Conservation (phyloP, 129 eudicot species). For the Flaveria ramosissima region DNA sequence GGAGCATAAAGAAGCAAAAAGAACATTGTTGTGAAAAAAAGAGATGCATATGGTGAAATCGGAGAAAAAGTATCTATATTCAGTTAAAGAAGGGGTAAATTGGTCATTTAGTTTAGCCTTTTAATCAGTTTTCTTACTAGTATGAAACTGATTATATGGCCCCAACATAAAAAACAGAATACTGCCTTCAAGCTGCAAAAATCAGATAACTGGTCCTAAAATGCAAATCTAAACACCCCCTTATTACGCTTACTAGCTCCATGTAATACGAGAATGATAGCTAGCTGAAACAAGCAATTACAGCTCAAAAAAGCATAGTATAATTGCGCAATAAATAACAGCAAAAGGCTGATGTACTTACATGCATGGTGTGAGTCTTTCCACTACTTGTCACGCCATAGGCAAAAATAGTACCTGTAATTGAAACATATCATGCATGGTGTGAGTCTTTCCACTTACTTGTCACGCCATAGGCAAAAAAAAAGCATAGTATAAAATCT, state of each 20-base stretch:
- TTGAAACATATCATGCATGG: conserved; percentile 27
- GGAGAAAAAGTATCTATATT: not conserved
- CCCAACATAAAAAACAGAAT: not conserved
- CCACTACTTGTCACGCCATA: conserved; percentile 99
- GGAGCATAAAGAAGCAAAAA: not conserved
- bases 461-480: no score
- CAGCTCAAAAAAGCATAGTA: conserved; percentile 17
- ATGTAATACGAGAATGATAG: conserved; percentile 13
- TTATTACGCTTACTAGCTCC: conserved; percentile 1
- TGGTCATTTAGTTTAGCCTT: not conserved
- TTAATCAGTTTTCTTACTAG: not conserved
- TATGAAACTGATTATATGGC: not conserved
- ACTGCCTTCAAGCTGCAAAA: not conserved
- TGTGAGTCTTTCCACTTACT: no score
- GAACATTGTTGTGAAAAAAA: conserved; percentile 1
- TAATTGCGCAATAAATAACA: conserved; percentile 13
- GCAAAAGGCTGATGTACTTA: conserved; percentile 38
- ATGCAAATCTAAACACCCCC: conserved; percentile 5
- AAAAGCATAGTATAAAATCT: no score
- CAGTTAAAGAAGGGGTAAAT: conserved; percentile 1
- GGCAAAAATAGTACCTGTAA: conserved; percentile 92
- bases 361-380: conserved; percentile 99
- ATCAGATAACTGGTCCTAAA: not conserved
- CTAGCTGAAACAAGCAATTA: conserved; percentile 15
- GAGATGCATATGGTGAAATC: not conserved